Evolutionary conservation across 2,329 filamentous ascomycete species (phyloP), one percentile per base, ranked within the genome.

Genomic region (Aspergillus ochraceoroseus): DNA sequence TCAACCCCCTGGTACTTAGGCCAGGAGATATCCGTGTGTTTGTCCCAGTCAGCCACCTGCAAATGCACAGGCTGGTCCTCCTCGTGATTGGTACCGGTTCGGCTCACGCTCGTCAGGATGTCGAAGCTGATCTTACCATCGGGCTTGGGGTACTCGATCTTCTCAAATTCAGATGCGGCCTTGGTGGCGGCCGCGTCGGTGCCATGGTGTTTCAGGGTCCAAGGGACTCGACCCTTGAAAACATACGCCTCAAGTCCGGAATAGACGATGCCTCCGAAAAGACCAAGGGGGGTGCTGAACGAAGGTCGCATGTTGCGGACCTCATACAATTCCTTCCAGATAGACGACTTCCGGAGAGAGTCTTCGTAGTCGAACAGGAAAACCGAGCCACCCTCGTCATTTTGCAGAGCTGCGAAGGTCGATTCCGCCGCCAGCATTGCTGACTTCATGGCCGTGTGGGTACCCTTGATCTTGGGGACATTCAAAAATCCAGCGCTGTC

Each of bases 291-390:
- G 2, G 72, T 82, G 68, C 94, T 85, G 77, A 98, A 98, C 0
- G 88, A 90, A 0, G 92, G 92, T 3, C 92, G 83, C 81, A 98
- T 95, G 70, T 98, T 98, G 60, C 92, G 87, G 47, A 98, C 92
- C 64, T 92, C 83, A 62, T 87, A 87, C 43, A 98, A 76, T 64
- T 98, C 92, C 60, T 85, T 85, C 89, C 90, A 96, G 64, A 98
- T 94, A 48, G 74, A 77, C 26, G 87, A 94, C 43, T 84, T 79
- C 44, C 90, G 84, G 35, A 98, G 79, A 38, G 85, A 75, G 55
- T 94, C 85, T 64, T 96, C 90, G 66, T 98, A 98, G 63, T 92
- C 84, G 64, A 86, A 96, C 14, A 98, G 72, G 73, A 98, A 96
- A 27, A 96, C 77, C 3, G 86, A 83, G 33, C 82, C 83, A 7